These are phyloP conservation scores for Acarospora socialis DNA, from an alignment of 2,329 filamentous ascomycete species.

Conservation along the genomic window DNA sequence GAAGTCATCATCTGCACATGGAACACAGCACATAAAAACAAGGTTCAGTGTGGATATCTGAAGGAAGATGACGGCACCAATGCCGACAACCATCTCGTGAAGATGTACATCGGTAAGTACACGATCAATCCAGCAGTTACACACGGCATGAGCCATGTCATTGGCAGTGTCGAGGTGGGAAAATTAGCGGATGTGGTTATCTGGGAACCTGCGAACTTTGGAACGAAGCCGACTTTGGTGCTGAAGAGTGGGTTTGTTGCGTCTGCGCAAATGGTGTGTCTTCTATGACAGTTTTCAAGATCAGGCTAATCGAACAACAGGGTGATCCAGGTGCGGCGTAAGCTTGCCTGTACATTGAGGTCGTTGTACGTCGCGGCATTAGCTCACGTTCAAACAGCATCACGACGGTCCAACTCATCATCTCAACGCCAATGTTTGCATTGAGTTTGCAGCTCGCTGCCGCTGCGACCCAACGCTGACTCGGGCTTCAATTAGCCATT, in stretches of 20 bases:
- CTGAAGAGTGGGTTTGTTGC: conserved; percentile 78
- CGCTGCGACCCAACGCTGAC: conserved; percentile 1
- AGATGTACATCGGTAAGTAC: conserved; percentile 87
- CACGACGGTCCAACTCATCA: conserved; percentile 70
- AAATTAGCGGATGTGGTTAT: conserved; percentile 80
- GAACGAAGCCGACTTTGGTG: conserved; percentile 65
- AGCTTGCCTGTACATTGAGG: no score
- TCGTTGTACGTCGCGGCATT: no score
- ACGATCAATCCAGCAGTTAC: conserved; percentile 86
- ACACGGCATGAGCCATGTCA: conserved; percentile 73
- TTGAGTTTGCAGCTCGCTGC: conserved; percentile 17
- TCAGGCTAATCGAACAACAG: conserved; percentile 25
- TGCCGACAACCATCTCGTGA: conserved; percentile 81
- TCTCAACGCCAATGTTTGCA: conserved; percentile 75
- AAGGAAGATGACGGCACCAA: conserved; percentile 63
- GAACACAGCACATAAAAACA: conserved; percentile 97
- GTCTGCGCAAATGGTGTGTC: conserved; percentile 62
- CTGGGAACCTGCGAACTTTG: conserved; percentile 76
- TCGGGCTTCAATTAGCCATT: conserved; percentile 29
- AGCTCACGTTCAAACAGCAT: no score
- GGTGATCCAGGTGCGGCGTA: conserved; percentile 65
- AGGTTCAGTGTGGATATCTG: conserved; percentile 65
- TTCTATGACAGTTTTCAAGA: conserved; percentile 2
- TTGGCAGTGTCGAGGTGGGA: conserved; percentile 74
- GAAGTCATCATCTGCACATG: conserved; percentile 85